Evolutionary conservation across 345 rosid species (phyloP).

Genomic region (Murraya paniculata): DNA sequence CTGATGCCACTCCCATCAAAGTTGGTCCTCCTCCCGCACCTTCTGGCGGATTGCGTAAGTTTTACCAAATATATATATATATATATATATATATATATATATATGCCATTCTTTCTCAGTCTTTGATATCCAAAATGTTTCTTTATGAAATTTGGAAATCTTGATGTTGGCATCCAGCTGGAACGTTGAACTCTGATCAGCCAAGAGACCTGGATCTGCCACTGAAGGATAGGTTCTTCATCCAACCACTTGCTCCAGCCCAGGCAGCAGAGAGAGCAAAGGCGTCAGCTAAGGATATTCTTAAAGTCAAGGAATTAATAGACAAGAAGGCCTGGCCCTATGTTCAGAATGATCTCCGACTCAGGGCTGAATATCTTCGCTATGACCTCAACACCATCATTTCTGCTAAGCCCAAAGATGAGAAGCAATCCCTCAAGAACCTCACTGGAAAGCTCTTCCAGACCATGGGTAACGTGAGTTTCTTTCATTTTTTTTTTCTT

Average conservation of each 20-base stretch:
- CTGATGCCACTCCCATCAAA: constrained; percentile 67
- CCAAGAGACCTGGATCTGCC: constrained; percentile 64
- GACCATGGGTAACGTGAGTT: constrained; percentile 56
- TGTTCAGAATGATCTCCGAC: constrained; percentile 84
- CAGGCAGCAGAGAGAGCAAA: constrained; percentile 78
- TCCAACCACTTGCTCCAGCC: constrained; percentile 65
- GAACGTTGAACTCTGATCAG: constrained; percentile 83
- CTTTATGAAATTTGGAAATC: background rate
- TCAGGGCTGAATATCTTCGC: constrained; percentile 69
- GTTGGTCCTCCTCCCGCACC: constrained; percentile 90
- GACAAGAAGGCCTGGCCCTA: constrained; percentile 95
- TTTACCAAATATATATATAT: background rate
- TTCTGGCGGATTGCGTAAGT: constrained; percentile 94
- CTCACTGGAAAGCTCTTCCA: constrained; percentile 72
- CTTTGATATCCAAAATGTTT: no score
- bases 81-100: no score
- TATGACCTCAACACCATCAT: constrained; percentile 87
- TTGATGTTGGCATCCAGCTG: constrained; percentile 54
- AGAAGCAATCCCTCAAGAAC: constrained; percentile 66
- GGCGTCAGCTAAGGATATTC: constrained; percentile 80
- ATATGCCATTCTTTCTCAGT: background rate
- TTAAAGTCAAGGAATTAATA: constrained; percentile 64
- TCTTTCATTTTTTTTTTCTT: no score
- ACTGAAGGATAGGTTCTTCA: constrained; percentile 58
- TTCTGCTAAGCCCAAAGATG: constrained; percentile 63